Base-by-base conservation (phyloP, 345 rosid species). In the Gossypium sturtianum region DNA sequence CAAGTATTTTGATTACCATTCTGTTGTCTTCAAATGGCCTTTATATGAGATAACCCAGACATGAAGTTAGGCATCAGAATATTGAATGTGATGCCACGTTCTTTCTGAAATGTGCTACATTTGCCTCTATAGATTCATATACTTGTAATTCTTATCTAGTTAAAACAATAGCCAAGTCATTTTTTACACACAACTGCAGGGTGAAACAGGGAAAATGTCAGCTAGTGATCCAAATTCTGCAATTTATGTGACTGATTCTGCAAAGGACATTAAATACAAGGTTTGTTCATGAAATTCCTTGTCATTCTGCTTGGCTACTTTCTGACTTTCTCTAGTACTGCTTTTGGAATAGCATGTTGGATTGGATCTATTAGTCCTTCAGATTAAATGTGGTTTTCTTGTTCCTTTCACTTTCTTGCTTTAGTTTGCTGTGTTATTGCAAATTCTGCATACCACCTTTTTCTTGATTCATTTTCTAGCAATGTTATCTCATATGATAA, bases 201-300 rank as follows among this genome's bases (percentile, higher is more conserved):
- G 98, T 63, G 98, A 94, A 75, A 86, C 87, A 4, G 97, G 98
- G 61, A 94, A 94, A 85, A 93, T 94, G 99, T 93, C 98, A 12
- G 98, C 99, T 49, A 93, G 96, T 83, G 97, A 94, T 86, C 91
- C 98, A 65, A 93, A 91, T 83, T 94, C 98, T 20, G 98, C 98
- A 34, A 89, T 94, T 77, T 93, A 93, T 75, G 97, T 94, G 76
- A 93, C 94, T 71, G 98, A 94, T 82, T 83, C 95, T 17, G 88
- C 87, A 4, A 91, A 93, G 77, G 89, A 85, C 53, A 94, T 94
- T 17, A 86, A 86, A 74, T 80, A 85, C 85, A 94, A 94, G 97
- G 98, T 92, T 66, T 71, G 76, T 4, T 79, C 52, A 68, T 66
- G 41, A 48, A 73, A 29, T 48, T 73, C 9, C 29, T 49, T 13